phyloP scores from a whole-genome alignment of 1,284 basidiomycete species.

The Leccinum ponderosum region DNA sequence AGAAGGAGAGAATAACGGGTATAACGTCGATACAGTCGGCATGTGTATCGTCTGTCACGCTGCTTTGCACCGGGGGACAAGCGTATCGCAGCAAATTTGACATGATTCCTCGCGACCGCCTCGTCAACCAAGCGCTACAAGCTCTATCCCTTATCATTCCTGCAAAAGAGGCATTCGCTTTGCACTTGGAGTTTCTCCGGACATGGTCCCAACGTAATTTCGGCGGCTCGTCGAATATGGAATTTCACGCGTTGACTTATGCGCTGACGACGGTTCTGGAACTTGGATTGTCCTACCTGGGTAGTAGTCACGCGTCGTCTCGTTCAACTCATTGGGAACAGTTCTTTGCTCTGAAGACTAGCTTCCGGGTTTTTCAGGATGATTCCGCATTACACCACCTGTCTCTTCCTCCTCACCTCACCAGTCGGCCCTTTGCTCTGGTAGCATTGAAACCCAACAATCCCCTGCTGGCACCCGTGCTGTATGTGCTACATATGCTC shows the following conservation, averaged over 20 bases:
- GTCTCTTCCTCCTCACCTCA: conserved; percentile 38
- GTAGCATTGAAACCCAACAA: conserved; percentile 36
- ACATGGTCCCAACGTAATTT: conserved; percentile 51
- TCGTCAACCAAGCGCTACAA: conserved; percentile 62
- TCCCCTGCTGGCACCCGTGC: conserved; percentile 47
- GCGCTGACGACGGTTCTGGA: conserved; percentile 55
- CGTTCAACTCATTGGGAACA: conserved; percentile 27
- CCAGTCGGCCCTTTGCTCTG: conserved; percentile 27
- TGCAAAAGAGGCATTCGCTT: conserved; percentile 48
- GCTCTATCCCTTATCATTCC: conserved; percentile 63
- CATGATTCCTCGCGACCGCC: conserved; percentile 47
- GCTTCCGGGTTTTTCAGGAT: conserved; percentile 52
- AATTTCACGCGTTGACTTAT: conserved; percentile 55
- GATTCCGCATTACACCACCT: conserved; percentile 56
- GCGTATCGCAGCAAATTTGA: conserved; percentile 48
- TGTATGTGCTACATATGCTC: conserved; percentile 76
- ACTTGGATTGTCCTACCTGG: conserved; percentile 32
- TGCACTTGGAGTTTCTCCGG: conserved; percentile 61
- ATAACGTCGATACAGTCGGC: conserved; percentile 43
- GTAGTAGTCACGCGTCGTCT: conserved; percentile 3
- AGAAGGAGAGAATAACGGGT: conserved; percentile 26
- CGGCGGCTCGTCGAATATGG: conserved; percentile 43
- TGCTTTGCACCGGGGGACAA: conserved; percentile 50
- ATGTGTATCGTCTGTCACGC: conserved; percentile 45
- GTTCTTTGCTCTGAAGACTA: conserved; percentile 37